Evolutionary conservation across 257 asterid species (phyloP).

Genomic region (Knoxia roxburghii): DNA sequence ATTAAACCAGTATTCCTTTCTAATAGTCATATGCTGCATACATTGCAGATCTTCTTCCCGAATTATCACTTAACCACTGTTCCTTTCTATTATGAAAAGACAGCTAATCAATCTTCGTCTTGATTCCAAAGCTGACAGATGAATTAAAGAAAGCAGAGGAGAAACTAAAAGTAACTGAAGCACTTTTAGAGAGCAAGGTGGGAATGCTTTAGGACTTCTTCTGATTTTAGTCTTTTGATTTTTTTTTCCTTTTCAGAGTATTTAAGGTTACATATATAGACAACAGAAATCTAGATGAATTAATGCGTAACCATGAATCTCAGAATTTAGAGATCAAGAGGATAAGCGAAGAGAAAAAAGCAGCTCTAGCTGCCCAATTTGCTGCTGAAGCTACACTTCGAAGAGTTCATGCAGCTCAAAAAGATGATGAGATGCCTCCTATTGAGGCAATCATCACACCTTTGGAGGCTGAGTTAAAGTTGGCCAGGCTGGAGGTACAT

Average conservation of each 20-base stretch:
- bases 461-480: conserved; percentile 86
- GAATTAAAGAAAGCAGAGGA: conserved; percentile 68
- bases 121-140: conserved; percentile 51
- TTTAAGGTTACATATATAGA: not conserved
- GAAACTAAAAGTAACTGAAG: conserved; percentile 63
- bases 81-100: not conserved
- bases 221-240: too few species aligned
- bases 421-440: conserved; percentile 95
- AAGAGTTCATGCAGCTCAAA: conserved; percentile 89
- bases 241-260: not conserved
- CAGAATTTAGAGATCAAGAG: conserved; percentile 86
- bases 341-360: conserved; percentile 79
- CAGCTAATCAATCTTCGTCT: conserved; percentile 17
- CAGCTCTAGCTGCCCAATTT: conserved; percentile 79
- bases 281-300: conserved; percentile 8
- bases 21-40: not conserved
- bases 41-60: not conserved
- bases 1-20: not conserved
- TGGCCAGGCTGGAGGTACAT: conserved; percentile 71
- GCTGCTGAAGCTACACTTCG: conserved; percentile 98
- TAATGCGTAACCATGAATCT: conserved; percentile 18
- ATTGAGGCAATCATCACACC: conserved; percentile 92
- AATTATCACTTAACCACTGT: not conserved
- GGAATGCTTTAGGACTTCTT: not conserved
- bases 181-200: conserved; percentile 81